Conservation (phyloP, 805 yeast genomes). For the Kodamaea laetipori region DNA sequence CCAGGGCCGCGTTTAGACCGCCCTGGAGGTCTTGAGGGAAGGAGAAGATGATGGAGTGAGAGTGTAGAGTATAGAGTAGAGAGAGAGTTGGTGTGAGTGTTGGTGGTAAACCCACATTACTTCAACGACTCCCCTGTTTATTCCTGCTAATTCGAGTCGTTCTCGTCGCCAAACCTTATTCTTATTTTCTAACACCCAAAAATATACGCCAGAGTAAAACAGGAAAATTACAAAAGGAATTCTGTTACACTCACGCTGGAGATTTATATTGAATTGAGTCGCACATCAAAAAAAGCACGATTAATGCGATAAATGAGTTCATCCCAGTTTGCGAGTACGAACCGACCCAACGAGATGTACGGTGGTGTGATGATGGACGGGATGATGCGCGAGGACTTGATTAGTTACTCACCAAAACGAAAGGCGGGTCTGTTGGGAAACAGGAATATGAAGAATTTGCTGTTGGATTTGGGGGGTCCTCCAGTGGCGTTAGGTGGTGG, state of each 20-base stretch:
- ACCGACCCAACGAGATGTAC: neutral
- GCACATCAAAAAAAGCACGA: neutral
- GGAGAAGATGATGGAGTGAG: too few species aligned
- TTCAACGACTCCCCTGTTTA: neutral
- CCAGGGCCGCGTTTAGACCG: too few species aligned
- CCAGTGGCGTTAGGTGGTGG: neutral
- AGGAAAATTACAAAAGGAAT: neutral
- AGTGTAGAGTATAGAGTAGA: too few species aligned
- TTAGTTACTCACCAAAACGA: neutral
- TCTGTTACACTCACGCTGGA: constrained; percentile 1
- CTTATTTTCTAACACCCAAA: constrained; percentile 1
- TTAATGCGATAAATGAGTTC: constrained; percentile 3
- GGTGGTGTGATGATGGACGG: neutral
- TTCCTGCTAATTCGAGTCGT: too few species aligned
- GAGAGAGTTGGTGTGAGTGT: too few species aligned
- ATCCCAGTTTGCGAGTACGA: constrained; percentile 2
- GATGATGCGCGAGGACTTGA: constrained; percentile 4
- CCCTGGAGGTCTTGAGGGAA: too few species aligned
- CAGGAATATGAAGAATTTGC: constrained; percentile 41
- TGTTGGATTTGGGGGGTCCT: constrained; percentile 29
- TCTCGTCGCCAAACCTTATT: neutral
- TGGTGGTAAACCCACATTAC: too few species aligned
- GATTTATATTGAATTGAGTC: constrained; percentile 4
- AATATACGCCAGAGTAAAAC: neutral
- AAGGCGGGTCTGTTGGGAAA: constrained; percentile 1